These are phyloP conservation scores for Fusarium continuum DNA, from an alignment of 2,329 filamentous ascomycete genomes.

Conservation along the genomic window DNA sequence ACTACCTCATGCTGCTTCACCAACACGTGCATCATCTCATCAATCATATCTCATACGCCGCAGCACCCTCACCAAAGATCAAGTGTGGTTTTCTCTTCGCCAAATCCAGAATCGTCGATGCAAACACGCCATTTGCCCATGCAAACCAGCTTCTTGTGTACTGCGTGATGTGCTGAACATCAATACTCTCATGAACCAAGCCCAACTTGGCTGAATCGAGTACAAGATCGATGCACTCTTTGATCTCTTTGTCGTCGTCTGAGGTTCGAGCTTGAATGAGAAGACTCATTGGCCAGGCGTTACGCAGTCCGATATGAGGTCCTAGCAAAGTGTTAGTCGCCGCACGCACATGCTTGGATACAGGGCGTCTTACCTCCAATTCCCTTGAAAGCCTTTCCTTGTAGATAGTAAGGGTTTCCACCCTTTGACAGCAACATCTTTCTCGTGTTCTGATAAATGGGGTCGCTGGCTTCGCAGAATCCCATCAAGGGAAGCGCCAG, in stretches of 20 bases:
- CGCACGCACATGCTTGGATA: neutral
- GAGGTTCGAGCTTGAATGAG: slow-evolving; percentile 91
- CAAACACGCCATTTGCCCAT: slow-evolving; percentile 97
- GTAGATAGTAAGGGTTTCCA: slow-evolving; percentile 90
- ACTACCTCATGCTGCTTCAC: neutral
- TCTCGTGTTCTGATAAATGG: slow-evolving; percentile 87
- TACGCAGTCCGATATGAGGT: slow-evolving; percentile 79
- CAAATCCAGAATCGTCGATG: slow-evolving; percentile 88
- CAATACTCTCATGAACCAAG: slow-evolving; percentile 89
- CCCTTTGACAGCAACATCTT: slow-evolving; percentile 75
- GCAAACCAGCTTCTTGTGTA: slow-evolving; percentile 97
- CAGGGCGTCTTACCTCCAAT: slow-evolving; percentile 75
- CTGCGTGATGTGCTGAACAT: slow-evolving; percentile 71
- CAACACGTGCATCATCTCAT: neutral
- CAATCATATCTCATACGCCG: slow-evolving; percentile 63
- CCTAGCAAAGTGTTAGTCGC: slow-evolving; percentile 48
- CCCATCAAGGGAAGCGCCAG: slow-evolving; percentile 82
- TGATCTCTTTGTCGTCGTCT: slow-evolving; percentile 84
- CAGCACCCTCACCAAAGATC: slow-evolving; percentile 74
- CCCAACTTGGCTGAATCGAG: slow-evolving; percentile 79
- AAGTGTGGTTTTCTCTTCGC: slow-evolving; percentile 89
- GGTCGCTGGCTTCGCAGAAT: slow-evolving; percentile 71
- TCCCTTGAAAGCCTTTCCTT: slow-evolving; percentile 79
- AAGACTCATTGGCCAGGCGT: slow-evolving; percentile 97
- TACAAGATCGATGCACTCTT: slow-evolving; percentile 75